Percentiles rank a stretch among this genome's conserved stretches.
Evolutionary conservation across 1,284 basidiomycete species (phyloP).

Genomic region (Trametes versicolor): DNA sequence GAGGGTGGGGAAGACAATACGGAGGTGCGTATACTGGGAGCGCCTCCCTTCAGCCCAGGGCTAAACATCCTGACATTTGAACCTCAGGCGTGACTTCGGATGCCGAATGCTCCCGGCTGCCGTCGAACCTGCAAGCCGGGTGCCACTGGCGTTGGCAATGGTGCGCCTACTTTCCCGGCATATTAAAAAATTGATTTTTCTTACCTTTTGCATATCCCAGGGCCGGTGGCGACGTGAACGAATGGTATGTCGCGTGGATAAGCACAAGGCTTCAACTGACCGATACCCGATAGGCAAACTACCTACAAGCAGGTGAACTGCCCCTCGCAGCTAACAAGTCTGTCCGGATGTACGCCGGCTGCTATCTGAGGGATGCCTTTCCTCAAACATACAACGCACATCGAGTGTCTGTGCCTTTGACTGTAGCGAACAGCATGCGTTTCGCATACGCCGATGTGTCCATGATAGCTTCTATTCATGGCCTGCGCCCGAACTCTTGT

Average conservation of each 20-base stretch:
- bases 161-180: conserved; percentile 15
- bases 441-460: no score
- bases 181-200: background rate
- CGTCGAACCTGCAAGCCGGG: conserved; percentile 37
- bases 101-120: conserved; percentile 35
- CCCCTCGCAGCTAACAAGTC: conserved; percentile 34
- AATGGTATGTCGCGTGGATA: conserved; percentile 19
- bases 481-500: no score
- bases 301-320: conserved; percentile 37
- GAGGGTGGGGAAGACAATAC: conserved; percentile 37
- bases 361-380: background rate
- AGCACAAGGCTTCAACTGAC: background rate
- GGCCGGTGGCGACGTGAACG: conserved; percentile 37
- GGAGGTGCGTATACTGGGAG: conserved; percentile 19
- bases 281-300: conserved; percentile 23
- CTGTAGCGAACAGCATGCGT: no score
- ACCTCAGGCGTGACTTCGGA: conserved; percentile 33
- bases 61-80: background rate
- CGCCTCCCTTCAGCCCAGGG: background rate
- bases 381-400: no score
- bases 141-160: conserved; percentile 41
- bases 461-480: no score
- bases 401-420: no score
- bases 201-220: conserved; percentile 13
- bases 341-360: conserved; percentile 36